Percentiles rank a stretch among this genome's conserved stretches.
Conservation (phyloP, 2,329 filamentous ascomycete species). For the Fusarium compactum region DNA sequence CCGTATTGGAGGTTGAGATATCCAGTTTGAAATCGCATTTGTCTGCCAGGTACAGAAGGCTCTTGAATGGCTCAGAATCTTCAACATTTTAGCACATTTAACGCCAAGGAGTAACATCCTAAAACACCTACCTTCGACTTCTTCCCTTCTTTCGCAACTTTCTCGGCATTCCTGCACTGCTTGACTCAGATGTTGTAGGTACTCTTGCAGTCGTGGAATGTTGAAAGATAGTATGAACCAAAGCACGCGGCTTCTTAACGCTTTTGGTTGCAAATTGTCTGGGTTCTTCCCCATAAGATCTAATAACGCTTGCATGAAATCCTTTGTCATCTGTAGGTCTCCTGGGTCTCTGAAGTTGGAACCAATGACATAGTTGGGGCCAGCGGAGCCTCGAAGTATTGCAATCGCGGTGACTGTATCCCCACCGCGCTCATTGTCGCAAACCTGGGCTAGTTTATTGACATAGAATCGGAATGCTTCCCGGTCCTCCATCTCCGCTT, state of each 20-base stretch:
- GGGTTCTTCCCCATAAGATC: conserved; percentile 19
- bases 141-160: not conserved
- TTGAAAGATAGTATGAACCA: conserved; percentile 17
- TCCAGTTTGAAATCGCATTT: not conserved
- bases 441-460: conserved; percentile 11
- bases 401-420: conserved; percentile 1
- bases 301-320: not conserved
- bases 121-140: not conserved
- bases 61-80: not conserved
- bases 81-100: not conserved
- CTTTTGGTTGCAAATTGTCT: not conserved
- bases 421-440: conserved; percentile 13
- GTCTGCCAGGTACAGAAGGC: not conserved
- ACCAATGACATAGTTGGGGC: not conserved
- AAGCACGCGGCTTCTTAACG: conserved; percentile 25
- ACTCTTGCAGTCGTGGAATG: not conserved
- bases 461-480: not conserved
- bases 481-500: not conserved
- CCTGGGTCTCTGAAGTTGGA: too few species aligned
- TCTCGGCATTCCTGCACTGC: not conserved
- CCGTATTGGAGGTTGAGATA: not conserved
- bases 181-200: not conserved
- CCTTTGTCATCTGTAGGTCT: too few species aligned
- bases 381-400: not conserved
- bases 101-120: too few species aligned